Evolutionary conservation across 2,329 filamentous ascomycete genomes (phyloP).

Genomic region (Rosellinia necatrix): DNA sequence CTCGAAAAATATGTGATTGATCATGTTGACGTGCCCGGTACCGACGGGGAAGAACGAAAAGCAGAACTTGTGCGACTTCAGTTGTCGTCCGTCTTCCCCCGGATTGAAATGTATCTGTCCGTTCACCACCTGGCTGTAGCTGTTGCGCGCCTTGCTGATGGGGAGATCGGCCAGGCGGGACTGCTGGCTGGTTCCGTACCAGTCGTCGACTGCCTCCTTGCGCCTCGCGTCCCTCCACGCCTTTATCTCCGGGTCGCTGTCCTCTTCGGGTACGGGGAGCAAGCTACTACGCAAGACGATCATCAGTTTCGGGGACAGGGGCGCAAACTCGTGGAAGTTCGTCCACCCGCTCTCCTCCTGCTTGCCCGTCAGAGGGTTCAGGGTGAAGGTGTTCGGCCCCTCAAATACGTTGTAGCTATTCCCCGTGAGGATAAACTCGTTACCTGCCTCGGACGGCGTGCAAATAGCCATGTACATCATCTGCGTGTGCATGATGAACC

Average conservation of each 20-base stretch:
- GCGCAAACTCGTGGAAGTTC: slow-evolving; percentile 39
- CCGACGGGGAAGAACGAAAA: slow-evolving; percentile 39
- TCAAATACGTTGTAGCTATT: slow-evolving; percentile 36
- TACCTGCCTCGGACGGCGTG: slow-evolving; percentile 26
- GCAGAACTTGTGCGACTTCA: slow-evolving; percentile 35
- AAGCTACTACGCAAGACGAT: slow-evolving; percentile 32
- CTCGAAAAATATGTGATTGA: slow-evolving; percentile 41
- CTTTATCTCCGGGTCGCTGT: slow-evolving; percentile 18
- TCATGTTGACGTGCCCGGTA: slow-evolving; percentile 36
- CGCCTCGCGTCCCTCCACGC: slow-evolving; percentile 9
- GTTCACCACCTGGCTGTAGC: slow-evolving; percentile 33
- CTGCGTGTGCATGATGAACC: slow-evolving; percentile 33
- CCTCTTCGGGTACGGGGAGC: slow-evolving; percentile 33
- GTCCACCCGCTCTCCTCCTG: not conserved
- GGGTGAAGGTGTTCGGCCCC: slow-evolving; percentile 30
- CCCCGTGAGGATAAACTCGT: slow-evolving; percentile 28
- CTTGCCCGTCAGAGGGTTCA: slow-evolving; percentile 27
- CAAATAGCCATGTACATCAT: slow-evolving; percentile 39
- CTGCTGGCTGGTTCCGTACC: slow-evolving; percentile 16
- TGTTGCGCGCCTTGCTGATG: slow-evolving; percentile 37
- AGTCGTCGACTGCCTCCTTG: slow-evolving; percentile 12
- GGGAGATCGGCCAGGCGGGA: slow-evolving; percentile 37
- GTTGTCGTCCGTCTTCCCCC: slow-evolving; percentile 21
- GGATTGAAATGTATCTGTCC: slow-evolving; percentile 19
- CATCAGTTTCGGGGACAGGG: slow-evolving; percentile 37